Percentiles rank a stretch among this genome's conserved stretches.
These are phyloP conservation scores for Pichia pseudocactophila DNA, from an alignment of 805 yeast species.

Conservation along the genomic window DNA sequence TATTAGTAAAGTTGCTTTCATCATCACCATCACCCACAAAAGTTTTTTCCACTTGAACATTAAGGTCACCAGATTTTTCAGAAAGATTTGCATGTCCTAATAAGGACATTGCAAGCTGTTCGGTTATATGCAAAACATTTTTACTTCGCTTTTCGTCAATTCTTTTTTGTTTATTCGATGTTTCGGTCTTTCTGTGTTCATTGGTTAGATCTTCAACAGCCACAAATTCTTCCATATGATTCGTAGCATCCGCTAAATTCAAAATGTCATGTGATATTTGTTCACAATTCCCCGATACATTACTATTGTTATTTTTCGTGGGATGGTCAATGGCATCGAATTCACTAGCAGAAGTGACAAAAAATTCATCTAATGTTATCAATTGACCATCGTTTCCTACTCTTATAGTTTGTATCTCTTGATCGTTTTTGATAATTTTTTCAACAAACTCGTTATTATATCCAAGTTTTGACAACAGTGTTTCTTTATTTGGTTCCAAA, in stretches of 20 bases:
- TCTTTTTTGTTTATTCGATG: too few species aligned
- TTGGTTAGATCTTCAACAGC: too few species aligned
- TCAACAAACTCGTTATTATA: constrained; percentile 23
- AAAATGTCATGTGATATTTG: background rate
- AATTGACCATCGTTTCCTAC: constrained; percentile 22
- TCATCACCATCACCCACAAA: constrained; percentile 2
- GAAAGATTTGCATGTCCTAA: constrained; percentile 10
- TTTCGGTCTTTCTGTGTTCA: too few species aligned
- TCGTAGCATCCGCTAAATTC: too few species aligned
- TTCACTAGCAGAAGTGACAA: constrained; percentile 14
- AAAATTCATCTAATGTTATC: constrained; percentile 25
- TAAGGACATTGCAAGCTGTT: constrained; percentile 22
- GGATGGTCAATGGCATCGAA: constrained; percentile 6
- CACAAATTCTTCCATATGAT: too few species aligned
- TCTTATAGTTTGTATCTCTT: constrained; percentile 22
- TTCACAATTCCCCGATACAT: background rate
- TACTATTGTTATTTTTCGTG: background rate
- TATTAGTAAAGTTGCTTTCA: background rate
- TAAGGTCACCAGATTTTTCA: background rate
- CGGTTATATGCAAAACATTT: constrained; percentile 16
- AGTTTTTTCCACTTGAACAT: constrained; percentile 6
- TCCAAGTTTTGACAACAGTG: constrained; percentile 13
- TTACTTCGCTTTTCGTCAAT: background rate
- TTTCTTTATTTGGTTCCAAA: background rate
- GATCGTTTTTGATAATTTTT: constrained; percentile 27